These are phyloP conservation scores for Didymellaceae sp. DNA, from an alignment of 2,329 filamentous ascomycete species.

Conservation along the genomic window DNA sequence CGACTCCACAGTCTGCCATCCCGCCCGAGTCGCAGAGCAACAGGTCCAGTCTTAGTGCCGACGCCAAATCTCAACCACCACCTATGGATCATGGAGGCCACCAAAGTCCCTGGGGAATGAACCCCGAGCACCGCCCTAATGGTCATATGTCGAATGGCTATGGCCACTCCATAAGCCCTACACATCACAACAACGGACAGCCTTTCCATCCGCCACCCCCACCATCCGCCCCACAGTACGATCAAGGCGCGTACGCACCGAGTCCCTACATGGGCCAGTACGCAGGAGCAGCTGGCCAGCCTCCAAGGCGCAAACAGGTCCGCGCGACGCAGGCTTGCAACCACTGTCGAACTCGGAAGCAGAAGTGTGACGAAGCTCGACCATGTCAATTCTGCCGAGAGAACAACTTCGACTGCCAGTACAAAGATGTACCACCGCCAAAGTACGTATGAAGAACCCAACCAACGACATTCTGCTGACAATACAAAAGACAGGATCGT, in stretches of 20 bases:
- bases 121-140: constrained; percentile 44
- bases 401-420: constrained; percentile 83
- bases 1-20: constrained; percentile 37
- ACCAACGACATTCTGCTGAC: constrained; percentile 24
- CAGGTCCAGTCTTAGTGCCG: constrained; percentile 35
- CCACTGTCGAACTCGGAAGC: constrained; percentile 50
- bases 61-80: constrained; percentile 37
- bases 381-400: constrained; percentile 74
- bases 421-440: constrained; percentile 88
- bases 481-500: constrained; percentile 52
- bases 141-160: constrained; percentile 45
- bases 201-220: constrained; percentile 41
- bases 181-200: constrained; percentile 34
- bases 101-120: constrained; percentile 41
- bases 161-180: constrained; percentile 38
- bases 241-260: constrained; percentile 34
- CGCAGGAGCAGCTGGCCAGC: constrained; percentile 26
- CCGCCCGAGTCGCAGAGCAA: constrained; percentile 32
- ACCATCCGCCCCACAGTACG: constrained; percentile 38
- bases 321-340: constrained; percentile 70
- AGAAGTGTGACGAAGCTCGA: constrained; percentile 51
- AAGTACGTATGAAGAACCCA: constrained; percentile 65
- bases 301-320: constrained; percentile 45
- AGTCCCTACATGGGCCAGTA: constrained; percentile 42
- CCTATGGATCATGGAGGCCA: constrained; percentile 47